phyloP scores from a whole-genome alignment of 768 basidiomycete genomes.

The Suillus plorans region DNA sequence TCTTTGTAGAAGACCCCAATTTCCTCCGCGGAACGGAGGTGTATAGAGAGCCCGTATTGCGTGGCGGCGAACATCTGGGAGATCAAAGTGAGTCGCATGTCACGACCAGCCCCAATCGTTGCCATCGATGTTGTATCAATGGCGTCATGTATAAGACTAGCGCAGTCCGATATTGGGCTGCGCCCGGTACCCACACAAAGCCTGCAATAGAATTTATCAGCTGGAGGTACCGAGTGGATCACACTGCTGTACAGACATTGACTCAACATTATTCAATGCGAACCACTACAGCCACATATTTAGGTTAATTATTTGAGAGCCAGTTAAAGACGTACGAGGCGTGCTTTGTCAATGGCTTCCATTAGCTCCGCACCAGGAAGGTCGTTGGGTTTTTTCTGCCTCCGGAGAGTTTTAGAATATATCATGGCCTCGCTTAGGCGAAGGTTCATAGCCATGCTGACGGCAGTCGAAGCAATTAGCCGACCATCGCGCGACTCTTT shows the following conservation, averaged over 20 bases:
- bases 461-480: constrained; percentile 39
- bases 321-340: constrained; percentile 32
- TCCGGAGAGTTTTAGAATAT: constrained; percentile 30
- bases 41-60: constrained; percentile 32
- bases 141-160: constrained; percentile 28
- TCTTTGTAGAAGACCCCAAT: constrained; percentile 35
- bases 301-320: constrained; percentile 15
- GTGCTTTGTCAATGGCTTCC: constrained; percentile 37
- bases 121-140: constrained; percentile 26
- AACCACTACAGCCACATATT: constrained; percentile 35
- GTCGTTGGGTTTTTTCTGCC: constrained; percentile 27
- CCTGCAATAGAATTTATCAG: constrained; percentile 23
- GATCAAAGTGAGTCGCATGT: constrained; percentile 37
- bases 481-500: constrained; percentile 38
- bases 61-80: constrained; percentile 36
- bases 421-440: constrained; percentile 38
- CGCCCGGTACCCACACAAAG: constrained; percentile 44
- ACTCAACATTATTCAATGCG: constrained; percentile 37
- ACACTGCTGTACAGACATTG: constrained; percentile 29
- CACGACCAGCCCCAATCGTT: constrained; percentile 26
- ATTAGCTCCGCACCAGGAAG: constrained; percentile 27
- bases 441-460: constrained; percentile 48
- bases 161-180: constrained; percentile 36
- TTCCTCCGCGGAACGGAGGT: constrained; percentile 24
- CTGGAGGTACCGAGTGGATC: constrained; percentile 1